phyloP scores from a whole-genome alignment of 129 eudicot genomes.

The Centaurea solstitialis region DNA sequence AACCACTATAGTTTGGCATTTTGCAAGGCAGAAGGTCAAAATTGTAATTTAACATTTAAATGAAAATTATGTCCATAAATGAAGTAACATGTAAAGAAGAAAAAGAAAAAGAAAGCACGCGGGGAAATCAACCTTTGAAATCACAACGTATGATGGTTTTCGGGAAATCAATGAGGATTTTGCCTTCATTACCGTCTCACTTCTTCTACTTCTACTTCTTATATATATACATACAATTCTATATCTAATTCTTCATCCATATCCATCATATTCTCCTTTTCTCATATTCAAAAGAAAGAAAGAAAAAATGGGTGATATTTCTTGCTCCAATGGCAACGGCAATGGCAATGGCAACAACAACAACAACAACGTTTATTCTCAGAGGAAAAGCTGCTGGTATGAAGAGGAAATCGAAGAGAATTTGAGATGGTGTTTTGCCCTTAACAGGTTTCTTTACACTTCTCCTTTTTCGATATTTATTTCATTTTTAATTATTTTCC shows the following conservation, averaged over 20 bases:
- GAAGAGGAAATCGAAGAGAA: constrained; percentile 83
- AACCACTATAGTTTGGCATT: no score
- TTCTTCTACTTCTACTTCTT: constrained; percentile 3
- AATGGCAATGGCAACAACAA: constrained; percentile 13
- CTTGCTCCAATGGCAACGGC: constrained; percentile 40
- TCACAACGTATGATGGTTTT: constrained; percentile 29
- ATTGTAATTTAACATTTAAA: no score
- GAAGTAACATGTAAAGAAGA: background rate
- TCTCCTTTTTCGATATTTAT: background rate
- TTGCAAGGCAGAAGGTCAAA: no score
- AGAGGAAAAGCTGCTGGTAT: constrained; percentile 87
- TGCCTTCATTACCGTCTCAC: constrained; percentile 22
- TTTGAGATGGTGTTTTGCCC: constrained; percentile 85
- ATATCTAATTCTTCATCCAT: constrained; percentile 10
- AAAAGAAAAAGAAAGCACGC: constrained; percentile 43
- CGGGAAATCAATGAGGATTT: constrained; percentile 52
- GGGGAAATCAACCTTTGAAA: constrained; percentile 47
- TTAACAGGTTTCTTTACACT: constrained; percentile 48
- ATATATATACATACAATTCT: constrained; percentile 27
- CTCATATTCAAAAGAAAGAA: background rate
- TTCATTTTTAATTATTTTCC: background rate
- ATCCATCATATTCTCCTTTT: background rate
- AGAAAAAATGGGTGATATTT: constrained; percentile 61
- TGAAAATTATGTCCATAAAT: no score
- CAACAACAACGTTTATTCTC: constrained; percentile 18